Conservation (phyloP, 2,329 filamentous ascomycete species). For the Microdochium paspali region DNA sequence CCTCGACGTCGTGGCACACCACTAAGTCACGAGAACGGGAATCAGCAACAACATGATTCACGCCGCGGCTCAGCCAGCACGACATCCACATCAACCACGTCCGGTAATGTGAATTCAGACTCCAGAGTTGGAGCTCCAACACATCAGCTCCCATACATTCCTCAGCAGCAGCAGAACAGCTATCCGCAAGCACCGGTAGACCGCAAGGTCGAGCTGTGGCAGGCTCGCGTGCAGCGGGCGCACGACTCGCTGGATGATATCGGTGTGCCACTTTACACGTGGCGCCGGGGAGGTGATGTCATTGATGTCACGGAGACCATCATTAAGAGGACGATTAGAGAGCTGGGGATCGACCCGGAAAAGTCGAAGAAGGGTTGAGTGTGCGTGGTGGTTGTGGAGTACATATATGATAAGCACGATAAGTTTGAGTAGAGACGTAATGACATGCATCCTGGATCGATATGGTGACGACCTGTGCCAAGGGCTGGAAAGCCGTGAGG, state of each 20-base stretch:
- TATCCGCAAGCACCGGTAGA: no score
- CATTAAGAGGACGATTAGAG: conserved; percentile 43
- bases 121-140: conserved; percentile 7
- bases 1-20: conserved; percentile 34
- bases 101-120: conserved; percentile 14
- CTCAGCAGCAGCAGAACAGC: neutral
- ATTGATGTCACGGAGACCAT: conserved; percentile 55
- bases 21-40: neutral
- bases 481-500: no score
- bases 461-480: no score
- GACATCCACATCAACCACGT: conserved; percentile 8
- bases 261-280: conserved; percentile 62
- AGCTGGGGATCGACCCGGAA: conserved; percentile 20
- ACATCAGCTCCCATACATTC: conserved; percentile 3
- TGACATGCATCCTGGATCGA: no score
- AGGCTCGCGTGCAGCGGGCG: conserved; percentile 55
- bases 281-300: conserved; percentile 65
- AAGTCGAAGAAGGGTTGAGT: neutral
- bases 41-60: conserved; percentile 8
- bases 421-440: no score
- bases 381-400: no score
- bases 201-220: conserved; percentile 68
- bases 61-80: conserved; percentile 16
- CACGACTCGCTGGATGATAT: conserved; percentile 50
- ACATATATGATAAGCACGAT: no score